These are phyloP conservation scores for Nakazawaea ambrosiae DNA, from an alignment of 805 yeast genomes.

Conservation along the genomic window DNA sequence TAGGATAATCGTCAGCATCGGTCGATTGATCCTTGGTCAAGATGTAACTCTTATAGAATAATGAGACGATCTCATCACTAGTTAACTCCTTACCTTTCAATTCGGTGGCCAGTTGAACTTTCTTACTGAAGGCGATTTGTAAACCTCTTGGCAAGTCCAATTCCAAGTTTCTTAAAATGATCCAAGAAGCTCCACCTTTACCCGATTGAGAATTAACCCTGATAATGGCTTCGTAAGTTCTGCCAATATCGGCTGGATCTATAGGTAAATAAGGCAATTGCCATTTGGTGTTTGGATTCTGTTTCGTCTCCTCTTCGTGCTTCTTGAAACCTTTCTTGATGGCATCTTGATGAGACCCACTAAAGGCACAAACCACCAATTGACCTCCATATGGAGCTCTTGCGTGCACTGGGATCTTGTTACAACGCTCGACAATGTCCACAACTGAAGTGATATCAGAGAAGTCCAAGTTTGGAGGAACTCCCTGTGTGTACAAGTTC, in stretches of 20 bases:
- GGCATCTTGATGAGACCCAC: conserved; percentile 87
- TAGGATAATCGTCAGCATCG: conserved; percentile 20
- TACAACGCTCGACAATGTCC: conserved; percentile 71
- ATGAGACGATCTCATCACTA: conserved; percentile 52
- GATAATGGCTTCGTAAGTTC: conserved; percentile 88
- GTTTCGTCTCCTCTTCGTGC: conserved; percentile 32
- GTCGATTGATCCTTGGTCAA: no score
- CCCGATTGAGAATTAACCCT: conserved; percentile 86
- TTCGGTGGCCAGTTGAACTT: conserved; percentile 68
- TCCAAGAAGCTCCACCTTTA: conserved; percentile 89
- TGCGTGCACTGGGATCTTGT: conserved; percentile 71
- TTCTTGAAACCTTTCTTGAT: conserved; percentile 71
- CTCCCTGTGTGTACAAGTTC: conserved; percentile 75
- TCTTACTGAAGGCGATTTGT: conserved; percentile 68
- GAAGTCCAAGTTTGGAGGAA: conserved; percentile 64
- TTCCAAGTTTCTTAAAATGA: conserved; percentile 66
- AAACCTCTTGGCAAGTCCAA: conserved; percentile 76
- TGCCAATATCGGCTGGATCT: conserved; percentile 80
- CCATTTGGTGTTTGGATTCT: conserved; percentile 44
- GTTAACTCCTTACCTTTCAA: conserved; percentile 64
- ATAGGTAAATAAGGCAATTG: conserved; percentile 75
- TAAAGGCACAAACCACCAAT: conserved; percentile 75
- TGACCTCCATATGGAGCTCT: conserved; percentile 84
- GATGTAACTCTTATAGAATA: conserved; percentile 58
- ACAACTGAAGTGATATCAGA: conserved; percentile 59